These are phyloP conservation scores for Micromonas pusilla DNA, from an alignment of 139 green algal genomes.

Conservation along the genomic window DNA sequence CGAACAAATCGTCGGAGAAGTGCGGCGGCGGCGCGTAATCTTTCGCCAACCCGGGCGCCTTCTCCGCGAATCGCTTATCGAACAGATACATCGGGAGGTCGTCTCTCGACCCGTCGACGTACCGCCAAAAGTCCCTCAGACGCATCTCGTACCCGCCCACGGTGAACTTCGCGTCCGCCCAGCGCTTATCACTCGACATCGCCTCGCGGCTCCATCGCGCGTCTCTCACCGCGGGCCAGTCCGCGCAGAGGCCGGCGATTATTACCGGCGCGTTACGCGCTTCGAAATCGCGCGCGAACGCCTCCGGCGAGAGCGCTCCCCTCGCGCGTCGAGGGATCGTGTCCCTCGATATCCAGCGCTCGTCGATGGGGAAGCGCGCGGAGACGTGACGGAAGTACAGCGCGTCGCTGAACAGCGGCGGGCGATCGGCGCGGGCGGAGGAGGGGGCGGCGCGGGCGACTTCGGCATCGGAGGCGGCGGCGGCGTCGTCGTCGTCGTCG, in stretches of 20 bases:
- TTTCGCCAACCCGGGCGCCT: constrained; percentile 48
- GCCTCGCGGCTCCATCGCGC: constrained; percentile 26
- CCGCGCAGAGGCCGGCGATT: constrained; percentile 50
- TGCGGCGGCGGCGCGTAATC: constrained; percentile 69
- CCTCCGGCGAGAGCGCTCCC: constrained; percentile 42
- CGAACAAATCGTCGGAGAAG: constrained; percentile 86
- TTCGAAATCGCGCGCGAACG: constrained; percentile 76
- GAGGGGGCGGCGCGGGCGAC: neutral
- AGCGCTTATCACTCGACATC: no score
- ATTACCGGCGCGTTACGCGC: constrained; percentile 74
- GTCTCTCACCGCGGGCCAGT: constrained; percentile 48
- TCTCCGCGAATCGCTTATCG: constrained; percentile 58
- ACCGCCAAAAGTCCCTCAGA: constrained; percentile 69
- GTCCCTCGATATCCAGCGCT: constrained; percentile 50
- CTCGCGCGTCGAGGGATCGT: constrained; percentile 61
- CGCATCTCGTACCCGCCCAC: constrained; percentile 48
- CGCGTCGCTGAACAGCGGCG: neutral
- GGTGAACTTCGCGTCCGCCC: no score
- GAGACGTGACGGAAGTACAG: neutral
- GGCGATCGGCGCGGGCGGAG: neutral
- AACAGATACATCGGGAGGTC: constrained; percentile 83
- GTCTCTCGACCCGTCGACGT: constrained; percentile 50
- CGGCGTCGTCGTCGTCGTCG: neutral
- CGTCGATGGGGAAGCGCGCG: neutral
- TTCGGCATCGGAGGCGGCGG: neutral